Conservation (phyloP, 2,329 filamentous ascomycete genomes). For the Botryotinia convoluta region DNA sequence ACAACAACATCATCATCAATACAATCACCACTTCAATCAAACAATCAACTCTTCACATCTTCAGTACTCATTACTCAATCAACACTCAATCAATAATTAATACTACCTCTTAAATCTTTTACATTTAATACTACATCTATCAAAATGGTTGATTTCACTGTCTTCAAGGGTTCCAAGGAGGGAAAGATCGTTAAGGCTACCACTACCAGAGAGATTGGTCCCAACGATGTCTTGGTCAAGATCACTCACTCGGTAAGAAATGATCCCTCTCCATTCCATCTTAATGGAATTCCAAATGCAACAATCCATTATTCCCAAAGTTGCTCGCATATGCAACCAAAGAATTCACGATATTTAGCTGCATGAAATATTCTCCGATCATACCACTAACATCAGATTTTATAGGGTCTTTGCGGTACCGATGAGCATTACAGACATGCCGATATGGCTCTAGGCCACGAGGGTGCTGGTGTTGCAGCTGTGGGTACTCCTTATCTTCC, state of each 20-base stretch:
- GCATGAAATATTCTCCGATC: neutral
- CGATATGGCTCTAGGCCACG: slow-evolving; percentile 48
- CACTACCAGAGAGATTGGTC: slow-evolving; percentile 45
- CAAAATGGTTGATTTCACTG: slow-evolving; percentile 49
- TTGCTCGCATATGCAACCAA: neutral
- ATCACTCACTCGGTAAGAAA: slow-evolving; percentile 54
- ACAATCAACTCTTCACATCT: neutral
- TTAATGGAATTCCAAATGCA: neutral
- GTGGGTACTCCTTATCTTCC: slow-evolving; percentile 20
- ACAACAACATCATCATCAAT: slow-evolving; percentile 11
- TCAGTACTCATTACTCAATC: neutral
- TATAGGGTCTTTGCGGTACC: slow-evolving; percentile 60
- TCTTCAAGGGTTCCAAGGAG: slow-evolving; percentile 60
- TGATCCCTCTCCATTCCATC: neutral
- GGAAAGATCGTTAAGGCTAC: slow-evolving; percentile 53
- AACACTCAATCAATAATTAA: neutral
- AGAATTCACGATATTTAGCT: neutral
- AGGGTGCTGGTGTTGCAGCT: slow-evolving; percentile 49
- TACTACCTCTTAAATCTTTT: neutral
- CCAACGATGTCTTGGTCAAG: slow-evolving; percentile 58
- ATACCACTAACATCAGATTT: neutral
- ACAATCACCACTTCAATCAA: slow-evolving; percentile 8
- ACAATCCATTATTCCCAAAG: neutral
- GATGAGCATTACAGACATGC: slow-evolving; percentile 43
- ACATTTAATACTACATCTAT: slow-evolving; percentile 8